These are phyloP conservation scores for Babesia bigemina DNA, from an alignment of 169 alveolate genomes.

Conservation along the genomic window DNA sequence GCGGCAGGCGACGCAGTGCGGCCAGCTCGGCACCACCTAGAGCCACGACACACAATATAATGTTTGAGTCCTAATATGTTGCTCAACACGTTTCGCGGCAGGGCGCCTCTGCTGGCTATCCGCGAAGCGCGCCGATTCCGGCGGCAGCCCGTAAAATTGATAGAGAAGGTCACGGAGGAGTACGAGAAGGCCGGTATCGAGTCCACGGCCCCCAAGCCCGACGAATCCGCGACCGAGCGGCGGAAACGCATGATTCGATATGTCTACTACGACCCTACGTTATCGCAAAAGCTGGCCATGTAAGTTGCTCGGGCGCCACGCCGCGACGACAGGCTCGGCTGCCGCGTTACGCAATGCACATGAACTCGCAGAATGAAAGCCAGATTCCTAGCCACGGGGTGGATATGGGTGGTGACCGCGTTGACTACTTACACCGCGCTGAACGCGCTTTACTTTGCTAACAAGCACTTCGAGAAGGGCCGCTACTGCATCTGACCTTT, in stretches of 20 bases:
- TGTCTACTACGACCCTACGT: constrained; percentile 59
- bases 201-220: neutral
- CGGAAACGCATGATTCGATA: constrained; percentile 39
- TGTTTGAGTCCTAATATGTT: neutral
- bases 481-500: constrained; percentile 26
- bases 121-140: neutral
- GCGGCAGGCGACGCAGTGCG: too few relatives aligned
- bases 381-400: constrained; percentile 63
- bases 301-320: constrained; percentile 12
- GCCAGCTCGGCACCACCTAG: neutral
- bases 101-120: neutral
- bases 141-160: constrained; percentile 14
- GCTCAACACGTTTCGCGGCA: neutral
- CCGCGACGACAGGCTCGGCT: neutral
- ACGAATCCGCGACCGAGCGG: constrained; percentile 19
- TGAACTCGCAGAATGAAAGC: constrained; percentile 41
- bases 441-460: constrained; percentile 9
- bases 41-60: neutral
- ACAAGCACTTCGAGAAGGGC: constrained; percentile 40
- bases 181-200: constrained; percentile 4
- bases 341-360: neutral
- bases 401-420: constrained; percentile 55
- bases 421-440: constrained; percentile 37
- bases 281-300: constrained; percentile 53
- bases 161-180: constrained; percentile 46